Base-by-base conservation (phyloP, 805 yeast genomes). In the Peterozyma toletana region DNA sequence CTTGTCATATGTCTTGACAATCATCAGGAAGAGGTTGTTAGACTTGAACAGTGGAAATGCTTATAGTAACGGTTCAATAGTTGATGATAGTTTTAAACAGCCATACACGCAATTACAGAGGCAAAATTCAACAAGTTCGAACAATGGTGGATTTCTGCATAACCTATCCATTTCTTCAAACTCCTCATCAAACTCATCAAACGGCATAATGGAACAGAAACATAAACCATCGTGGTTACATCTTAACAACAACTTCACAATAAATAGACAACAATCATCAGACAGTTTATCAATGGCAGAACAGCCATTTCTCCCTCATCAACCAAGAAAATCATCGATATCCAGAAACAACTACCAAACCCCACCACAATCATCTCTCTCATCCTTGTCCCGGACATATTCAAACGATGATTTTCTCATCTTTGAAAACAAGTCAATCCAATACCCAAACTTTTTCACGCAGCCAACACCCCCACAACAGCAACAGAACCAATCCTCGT, bases 161-260 rank as follows among this genome's bases (percentile, higher is more conserved):
- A 30, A 37, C 29, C 34, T 16, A 42, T 30, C 36, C 18, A 36
- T 35, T 38, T 33, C 27, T 33, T 43, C 16, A 43, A 43, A 45
- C 46, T 40, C 30, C 42, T 44, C 39, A 35, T 43, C 47, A 51
- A 42, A 42, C 16, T 39, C 43, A 34, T 34, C 35, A 5, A 40
- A 38, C 16, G 41, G 17, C 30, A 41, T 37, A 30, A 30, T 16
- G 39, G 42, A 33, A 38, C 33, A 40, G 33, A 33, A 37, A 6
- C 55, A 52, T 38, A 57, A 56, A 43, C 66, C 66, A 11, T 61
- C 67, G 9, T 63, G 67, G 67, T 45, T 63, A 14, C 65, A 62
- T 39, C 54, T 55, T 40, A 61, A 60, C 40, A 61, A 60, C 27
- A 46, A 48, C 34, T 58, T 59, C 42, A 52, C 57, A 15, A 55